A percentile compares a stretch with the other conserved stretches of the same genome.
Evolutionary conservation across 2,329 filamentous ascomycete genomes (phyloP).

Genomic region (Cladosporium oxysporum): DNA sequence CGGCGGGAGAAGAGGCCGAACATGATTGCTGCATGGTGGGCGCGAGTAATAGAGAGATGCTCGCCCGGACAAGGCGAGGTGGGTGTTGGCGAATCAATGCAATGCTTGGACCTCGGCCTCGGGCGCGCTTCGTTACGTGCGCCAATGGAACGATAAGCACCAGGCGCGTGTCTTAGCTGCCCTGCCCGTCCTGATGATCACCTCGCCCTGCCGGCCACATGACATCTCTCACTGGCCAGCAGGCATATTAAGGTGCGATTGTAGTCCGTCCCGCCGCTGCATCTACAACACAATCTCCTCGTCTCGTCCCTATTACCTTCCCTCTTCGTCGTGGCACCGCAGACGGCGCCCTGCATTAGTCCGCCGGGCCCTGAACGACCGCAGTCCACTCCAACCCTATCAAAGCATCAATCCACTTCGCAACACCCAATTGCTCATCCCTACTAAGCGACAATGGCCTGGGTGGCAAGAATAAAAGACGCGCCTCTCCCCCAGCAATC

Average conservation of each 20-base stretch:
- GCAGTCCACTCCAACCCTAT: conserved; percentile 20
- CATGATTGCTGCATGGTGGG: conserved; percentile 11
- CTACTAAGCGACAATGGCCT: conserved; percentile 10
- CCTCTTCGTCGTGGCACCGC: neutral
- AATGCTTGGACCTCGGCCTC: conserved; percentile 7
- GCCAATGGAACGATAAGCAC: conserved; percentile 8
- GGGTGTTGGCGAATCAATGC: conserved; percentile 1
- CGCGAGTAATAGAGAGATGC: neutral
- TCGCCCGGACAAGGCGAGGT: conserved; percentile 4
- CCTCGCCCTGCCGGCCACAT: conserved; percentile 8
- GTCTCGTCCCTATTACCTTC: conserved; percentile 9
- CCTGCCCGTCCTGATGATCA: conserved; percentile 5
- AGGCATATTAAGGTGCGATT: conserved; percentile 1
- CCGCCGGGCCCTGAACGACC: conserved; percentile 14
- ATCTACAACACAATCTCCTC: neutral
- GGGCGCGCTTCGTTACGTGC: neutral
- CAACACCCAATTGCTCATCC: neutral
- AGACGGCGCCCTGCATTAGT: conserved; percentile 15
- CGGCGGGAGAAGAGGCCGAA: conserved; percentile 15
- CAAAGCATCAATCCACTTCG: conserved; percentile 6
- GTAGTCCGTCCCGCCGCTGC: conserved; percentile 3
- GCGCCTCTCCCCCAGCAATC: neutral
- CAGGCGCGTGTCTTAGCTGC: conserved; percentile 2
- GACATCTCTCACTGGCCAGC: conserved; percentile 5
- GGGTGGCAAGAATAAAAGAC: conserved; percentile 18